Evolutionary conservation across 2,329 filamentous ascomycete genomes (phyloP).

Genomic region (Trichophyton mentagrophytes): DNA sequence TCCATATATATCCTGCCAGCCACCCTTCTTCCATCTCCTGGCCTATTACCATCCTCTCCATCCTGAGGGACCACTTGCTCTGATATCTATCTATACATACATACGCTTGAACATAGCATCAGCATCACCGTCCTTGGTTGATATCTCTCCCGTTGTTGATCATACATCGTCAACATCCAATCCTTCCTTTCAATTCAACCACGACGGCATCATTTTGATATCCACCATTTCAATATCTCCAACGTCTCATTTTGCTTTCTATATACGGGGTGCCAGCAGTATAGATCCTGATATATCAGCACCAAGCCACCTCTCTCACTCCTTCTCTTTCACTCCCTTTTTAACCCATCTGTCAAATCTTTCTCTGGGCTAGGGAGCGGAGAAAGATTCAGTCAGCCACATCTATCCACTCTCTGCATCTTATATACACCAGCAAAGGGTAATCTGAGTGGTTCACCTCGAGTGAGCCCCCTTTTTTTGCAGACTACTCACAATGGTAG

Average conservation of each 20-base stretch:
- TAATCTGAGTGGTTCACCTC: not conserved
- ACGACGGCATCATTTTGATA: not conserved
- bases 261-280: not conserved
- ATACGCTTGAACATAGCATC: too few species aligned
- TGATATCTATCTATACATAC: not conserved
- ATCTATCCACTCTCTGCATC: not conserved
- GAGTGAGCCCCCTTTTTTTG: not conserved
- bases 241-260: not conserved
- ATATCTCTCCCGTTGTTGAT: not conserved
- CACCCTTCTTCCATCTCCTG: not conserved
- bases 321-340: not conserved
- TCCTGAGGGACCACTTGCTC: too few species aligned
- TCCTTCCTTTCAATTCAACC: not conserved
- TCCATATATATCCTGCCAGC: not conserved
- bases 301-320: not conserved
- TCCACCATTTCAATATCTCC: not conserved
- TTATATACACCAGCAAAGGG: not conserved
- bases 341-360: not conserved
- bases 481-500: constrained; percentile 1
- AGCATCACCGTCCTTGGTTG: not conserved
- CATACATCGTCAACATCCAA: not conserved
- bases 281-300: not conserved
- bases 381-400: not conserved
- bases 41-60: not conserved
- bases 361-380: not conserved